Evolutionary conservation across 2,329 filamentous ascomycete species (phyloP), one percentile per base, ranked within the genome.

Genomic region (Fusarium vanettenii): DNA sequence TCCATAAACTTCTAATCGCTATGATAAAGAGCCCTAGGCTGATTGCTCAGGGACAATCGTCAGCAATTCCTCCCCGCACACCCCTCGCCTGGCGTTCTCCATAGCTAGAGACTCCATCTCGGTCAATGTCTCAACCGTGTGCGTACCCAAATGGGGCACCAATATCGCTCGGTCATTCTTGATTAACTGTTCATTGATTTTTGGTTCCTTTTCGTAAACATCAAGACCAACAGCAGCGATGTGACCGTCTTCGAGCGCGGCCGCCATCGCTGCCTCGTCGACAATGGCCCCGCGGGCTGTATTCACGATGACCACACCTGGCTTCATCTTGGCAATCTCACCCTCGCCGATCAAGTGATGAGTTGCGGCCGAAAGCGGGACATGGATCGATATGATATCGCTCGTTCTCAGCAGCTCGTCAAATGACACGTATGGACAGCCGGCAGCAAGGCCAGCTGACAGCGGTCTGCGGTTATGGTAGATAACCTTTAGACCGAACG

Each of bases 111-210:
- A 57, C 41, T 80, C 78, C 79, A 81, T 80, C 64, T 79, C 74
- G 18, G 72, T 73, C 71, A 80, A 60, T 3, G 78, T 80, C 57
- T 93, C 92, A 11, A 86, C 82, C 0, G 90, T 93, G 82, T 87
- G 90, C 0, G 91, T 94, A 0, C 92, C 92, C 83, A 94, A 88
- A 77, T 94, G 92, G 39, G 92, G 92, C 50, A 93, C 81, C 20
- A 93, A 82, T 65, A 92, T 84, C 1, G 91, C 90, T 71, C 89
- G 86, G 6, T 87, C 87, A 74, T 92, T 92, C 61, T 82, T 82
- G 2, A 92, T 65, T 18, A 94, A 82, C 1, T 88, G 88, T 2
- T 89, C 88, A 73, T 93, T 89, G 6, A 94, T 84, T 71, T 86
- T 84, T 0, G 92, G 92, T 80, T 91, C 89, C 60, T 82, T 74